Base-by-base conservation (phyloP, 108 stramenopile genomes). In the Schizochytrium sp. region DNA sequence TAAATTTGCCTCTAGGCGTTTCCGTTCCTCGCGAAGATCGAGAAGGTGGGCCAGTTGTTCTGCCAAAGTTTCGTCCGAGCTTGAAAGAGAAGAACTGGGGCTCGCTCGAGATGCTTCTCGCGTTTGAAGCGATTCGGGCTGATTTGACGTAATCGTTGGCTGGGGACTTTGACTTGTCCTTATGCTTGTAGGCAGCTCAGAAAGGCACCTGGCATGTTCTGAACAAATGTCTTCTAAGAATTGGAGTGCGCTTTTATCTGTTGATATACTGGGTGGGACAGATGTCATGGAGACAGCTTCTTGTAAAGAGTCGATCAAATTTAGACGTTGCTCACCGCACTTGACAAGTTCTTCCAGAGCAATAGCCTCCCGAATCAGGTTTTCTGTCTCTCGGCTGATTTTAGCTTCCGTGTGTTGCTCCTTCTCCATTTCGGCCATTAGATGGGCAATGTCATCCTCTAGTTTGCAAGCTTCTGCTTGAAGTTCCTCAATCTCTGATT, bases 381-480 rank as follows among this genome's bases (percentile, higher is more conserved):
- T 15, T 44, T 7, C 64, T 8, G 3, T 15, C 5, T 69, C 64
- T 44, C 44, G 10, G 1, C 44, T 38, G 0, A 44, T 44, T 8
- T 8, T 28, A 38, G 28, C 10, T 44, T 69, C 19, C 42, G 42
- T 8, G 28, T 7, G 5, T 44, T 69, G 42, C 28, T 69, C 64
- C 64, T 12, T 15, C 64, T 69, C 42, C 10, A 69, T 38, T 8
- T 38, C 64, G 12, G 0, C 64, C 42, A 69, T 8, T 8, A 69
- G 64, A 0, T 69, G 42, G 42, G 64, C 64, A 3, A 69, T 69
- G 7, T 69, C 64, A 44, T 38, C 28, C 64, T 69, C 64, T 38
- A 69, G 64, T 15, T 69, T 69, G 64, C 28, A 44, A 7, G 64
- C 64, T 15, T 69, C 64, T 69, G 64, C 28, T 38, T 69, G 42